A percentile compares a stretch with the other conserved stretches of the same genome.
Evolutionary conservation across 2,329 filamentous ascomycete species (phyloP).

Genomic region (Scedosporium minutisporum): DNA sequence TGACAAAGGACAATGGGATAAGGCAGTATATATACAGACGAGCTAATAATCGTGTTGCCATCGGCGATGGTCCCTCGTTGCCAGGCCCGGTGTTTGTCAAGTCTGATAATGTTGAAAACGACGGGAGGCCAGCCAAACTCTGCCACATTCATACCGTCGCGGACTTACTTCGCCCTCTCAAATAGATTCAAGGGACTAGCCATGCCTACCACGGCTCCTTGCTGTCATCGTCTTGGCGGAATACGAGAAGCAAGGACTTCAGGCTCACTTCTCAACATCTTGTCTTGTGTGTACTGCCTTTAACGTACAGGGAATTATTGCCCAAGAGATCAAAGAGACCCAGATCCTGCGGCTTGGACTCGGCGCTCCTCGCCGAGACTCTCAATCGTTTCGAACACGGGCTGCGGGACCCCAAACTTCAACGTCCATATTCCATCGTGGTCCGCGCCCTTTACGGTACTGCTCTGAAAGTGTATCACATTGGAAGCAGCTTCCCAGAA

Average conservation of each 20-base stretch:
- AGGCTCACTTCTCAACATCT: background rate
- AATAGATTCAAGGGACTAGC: background rate
- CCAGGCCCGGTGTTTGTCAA: background rate
- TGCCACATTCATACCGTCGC: background rate
- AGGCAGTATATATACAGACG: too few relatives aligned
- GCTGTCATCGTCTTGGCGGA: background rate
- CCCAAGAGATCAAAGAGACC: background rate
- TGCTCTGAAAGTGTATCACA: slow-evolving; percentile 6
- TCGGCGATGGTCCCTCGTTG: background rate
- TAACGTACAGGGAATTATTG: background rate
- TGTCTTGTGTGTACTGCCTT: background rate
- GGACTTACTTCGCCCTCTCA: background rate
- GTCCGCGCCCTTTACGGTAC: slow-evolving; percentile 15
- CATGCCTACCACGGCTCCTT: background rate
- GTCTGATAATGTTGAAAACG: background rate
- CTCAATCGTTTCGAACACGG: background rate
- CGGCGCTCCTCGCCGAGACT: background rate
- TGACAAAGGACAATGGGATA: too few relatives aligned
- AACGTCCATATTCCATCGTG: slow-evolving; percentile 17
- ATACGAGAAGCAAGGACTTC: background rate
- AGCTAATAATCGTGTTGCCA: too few relatives aligned
- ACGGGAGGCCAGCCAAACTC: background rate
- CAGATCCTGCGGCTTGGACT: background rate
- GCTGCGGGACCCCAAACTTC: background rate
- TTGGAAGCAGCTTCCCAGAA: background rate